phyloP scores from a whole-genome alignment of 441 rosid genomes.

The Erodium texanum region DNA sequence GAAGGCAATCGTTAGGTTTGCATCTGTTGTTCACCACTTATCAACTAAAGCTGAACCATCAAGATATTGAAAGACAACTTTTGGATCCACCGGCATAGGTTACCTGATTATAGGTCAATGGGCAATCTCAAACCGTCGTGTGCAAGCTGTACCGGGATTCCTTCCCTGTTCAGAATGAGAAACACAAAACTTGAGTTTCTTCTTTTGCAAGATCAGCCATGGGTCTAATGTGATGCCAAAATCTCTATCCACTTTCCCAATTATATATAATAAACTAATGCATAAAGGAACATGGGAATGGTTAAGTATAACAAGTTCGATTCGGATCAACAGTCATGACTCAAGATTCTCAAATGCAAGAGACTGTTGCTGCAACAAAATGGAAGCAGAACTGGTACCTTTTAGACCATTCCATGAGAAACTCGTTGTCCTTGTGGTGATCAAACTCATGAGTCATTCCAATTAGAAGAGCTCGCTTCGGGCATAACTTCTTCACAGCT shows the following conservation, averaged over 20 bases:
- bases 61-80: background rate
- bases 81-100: no score
- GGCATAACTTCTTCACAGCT: constrained; percentile 68
- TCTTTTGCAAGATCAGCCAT: constrained; percentile 7
- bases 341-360: background rate
- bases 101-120: constrained; percentile 48
- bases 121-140: constrained; percentile 81
- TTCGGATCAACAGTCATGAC: background rate
- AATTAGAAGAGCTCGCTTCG: constrained; percentile 67
- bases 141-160: constrained; percentile 80
- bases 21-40: background rate
- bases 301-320: background rate
- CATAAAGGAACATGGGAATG: background rate
- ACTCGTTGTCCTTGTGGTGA: constrained; percentile 70
- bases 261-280: background rate
- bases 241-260: background rate
- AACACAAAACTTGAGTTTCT: constrained; percentile 2
- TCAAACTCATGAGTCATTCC: constrained; percentile 94
- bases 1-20: background rate
- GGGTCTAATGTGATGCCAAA: background rate
- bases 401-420: constrained; percentile 68
- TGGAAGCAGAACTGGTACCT: constrained; percentile 47
- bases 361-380: background rate
- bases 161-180: constrained; percentile 52
- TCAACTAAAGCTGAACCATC: background rate